phyloP scores from a whole-genome alignment of 2,329 filamentous ascomycete species.

The Sporothrix brunneoviolacea region DNA sequence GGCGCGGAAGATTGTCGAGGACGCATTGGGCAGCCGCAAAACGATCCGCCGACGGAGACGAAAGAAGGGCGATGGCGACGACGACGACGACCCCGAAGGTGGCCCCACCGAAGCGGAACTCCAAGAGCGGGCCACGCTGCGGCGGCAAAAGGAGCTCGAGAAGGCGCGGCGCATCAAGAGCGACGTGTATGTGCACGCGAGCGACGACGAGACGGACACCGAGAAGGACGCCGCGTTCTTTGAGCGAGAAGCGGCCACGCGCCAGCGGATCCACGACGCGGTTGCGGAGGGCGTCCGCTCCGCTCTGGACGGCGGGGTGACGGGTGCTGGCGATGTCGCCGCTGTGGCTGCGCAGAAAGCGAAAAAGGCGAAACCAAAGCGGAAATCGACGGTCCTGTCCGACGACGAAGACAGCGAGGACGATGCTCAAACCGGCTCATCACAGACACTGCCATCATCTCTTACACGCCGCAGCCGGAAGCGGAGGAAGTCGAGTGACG shows the following conservation, averaged over 20 bases:
- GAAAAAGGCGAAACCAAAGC: slow-evolving; percentile 12
- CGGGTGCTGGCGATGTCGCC: slow-evolving; percentile 16
- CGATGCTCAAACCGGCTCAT: neutral
- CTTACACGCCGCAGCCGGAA: slow-evolving; percentile 10
- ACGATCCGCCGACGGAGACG: slow-evolving; percentile 49
- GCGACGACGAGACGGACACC: slow-evolving; percentile 87
- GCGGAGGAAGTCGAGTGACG: slow-evolving; percentile 14
- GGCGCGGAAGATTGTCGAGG: slow-evolving; percentile 44
- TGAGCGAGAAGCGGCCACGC: slow-evolving; percentile 59
- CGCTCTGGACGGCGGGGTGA: slow-evolving; percentile 17
- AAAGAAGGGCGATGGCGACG: slow-evolving; percentile 35
- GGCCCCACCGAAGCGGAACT: slow-evolving; percentile 52
- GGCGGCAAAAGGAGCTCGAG: slow-evolving; percentile 64
- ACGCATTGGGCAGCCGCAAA: slow-evolving; percentile 41
- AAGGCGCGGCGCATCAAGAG: slow-evolving; percentile 78
- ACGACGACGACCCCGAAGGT: slow-evolving; percentile 35
- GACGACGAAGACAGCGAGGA: slow-evolving; percentile 17
- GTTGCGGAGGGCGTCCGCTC: slow-evolving; percentile 20
- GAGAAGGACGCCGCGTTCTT: slow-evolving; percentile 67
- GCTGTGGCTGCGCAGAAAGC: neutral
- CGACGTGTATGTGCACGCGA: slow-evolving; percentile 69
- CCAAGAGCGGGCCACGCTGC: slow-evolving; percentile 54
- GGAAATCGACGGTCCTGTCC: slow-evolving; percentile 20
- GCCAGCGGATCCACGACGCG: slow-evolving; percentile 44
- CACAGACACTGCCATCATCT: neutral